Conservation (phyloP, 2,329 filamentous ascomycete species). For the Ramularia endophylla region DNA sequence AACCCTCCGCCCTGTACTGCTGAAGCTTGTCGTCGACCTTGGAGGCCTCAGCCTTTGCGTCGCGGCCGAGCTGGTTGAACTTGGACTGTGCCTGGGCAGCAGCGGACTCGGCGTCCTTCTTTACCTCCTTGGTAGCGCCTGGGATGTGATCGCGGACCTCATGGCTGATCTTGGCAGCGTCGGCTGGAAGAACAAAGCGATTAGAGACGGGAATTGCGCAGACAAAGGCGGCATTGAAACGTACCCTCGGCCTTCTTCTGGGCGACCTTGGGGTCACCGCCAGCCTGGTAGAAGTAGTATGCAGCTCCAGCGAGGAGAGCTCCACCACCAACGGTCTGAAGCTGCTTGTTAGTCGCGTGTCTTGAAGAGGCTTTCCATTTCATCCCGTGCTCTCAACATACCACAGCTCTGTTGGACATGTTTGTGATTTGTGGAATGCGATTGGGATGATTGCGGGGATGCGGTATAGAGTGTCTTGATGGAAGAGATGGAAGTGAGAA, state of each 20-base stretch:
- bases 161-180: conserved; percentile 63
- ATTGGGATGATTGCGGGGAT: not conserved
- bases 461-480: not conserved
- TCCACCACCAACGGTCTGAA: conserved; percentile 40
- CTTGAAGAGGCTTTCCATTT: too few species aligned
- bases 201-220: too few species aligned
- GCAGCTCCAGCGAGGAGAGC: conserved; percentile 61
- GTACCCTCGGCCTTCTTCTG: conserved; percentile 80
- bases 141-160: conserved; percentile 62
- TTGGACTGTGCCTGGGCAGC: conserved; percentile 51
- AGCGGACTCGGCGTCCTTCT: conserved; percentile 49
- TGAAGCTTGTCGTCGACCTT: conserved; percentile 25
- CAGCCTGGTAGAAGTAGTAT: conserved; percentile 88
- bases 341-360: not conserved
- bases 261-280: conserved; percentile 74
- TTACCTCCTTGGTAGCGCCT: conserved; percentile 54
- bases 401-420: conserved; percentile 20
- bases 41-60: conserved; percentile 47
- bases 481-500: not conserved
- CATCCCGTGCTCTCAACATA: not conserved
- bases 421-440: conserved; percentile 7
- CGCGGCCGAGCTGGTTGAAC: conserved; percentile 57
- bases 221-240: conserved; percentile 31
- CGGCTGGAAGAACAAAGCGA: conserved; percentile 50
- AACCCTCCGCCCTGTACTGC: conserved; percentile 42